phyloP scores from a whole-genome alignment of 139 green algal species.

The Chlamydomonas asymmetrica region DNA sequence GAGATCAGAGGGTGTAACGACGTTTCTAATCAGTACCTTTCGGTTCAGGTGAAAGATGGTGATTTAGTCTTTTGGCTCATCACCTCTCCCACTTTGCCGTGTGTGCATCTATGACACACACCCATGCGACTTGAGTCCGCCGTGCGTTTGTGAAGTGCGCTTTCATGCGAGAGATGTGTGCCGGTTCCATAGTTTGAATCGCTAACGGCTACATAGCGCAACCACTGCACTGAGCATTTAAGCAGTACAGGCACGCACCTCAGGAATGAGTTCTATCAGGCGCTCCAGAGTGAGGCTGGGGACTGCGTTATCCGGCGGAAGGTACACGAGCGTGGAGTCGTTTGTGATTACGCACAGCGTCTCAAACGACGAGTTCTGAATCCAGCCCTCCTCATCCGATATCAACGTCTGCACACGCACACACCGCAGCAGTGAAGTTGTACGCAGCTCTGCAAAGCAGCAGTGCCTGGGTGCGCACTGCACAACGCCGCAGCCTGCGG shows the following conservation, averaged over 20 bases:
- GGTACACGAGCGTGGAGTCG: constrained; percentile 61
- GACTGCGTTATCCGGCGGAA: constrained; percentile 48
- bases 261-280: constrained; percentile 66
- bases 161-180: no score
- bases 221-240: no score
- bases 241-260: constrained; percentile 37
- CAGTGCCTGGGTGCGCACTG: neutral
- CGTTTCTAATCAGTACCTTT: constrained; percentile 31
- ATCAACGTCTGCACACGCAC: constrained; percentile 60
- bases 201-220: no score
- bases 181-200: no score
- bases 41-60: constrained; percentile 49
- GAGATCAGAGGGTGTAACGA: constrained; percentile 28
- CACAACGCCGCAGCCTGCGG: no score
- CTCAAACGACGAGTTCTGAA: constrained; percentile 68
- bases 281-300: constrained; percentile 58
- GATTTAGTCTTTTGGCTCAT: constrained; percentile 26
- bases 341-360: constrained; percentile 77
- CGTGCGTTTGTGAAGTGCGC: no score
- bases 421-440: neutral
- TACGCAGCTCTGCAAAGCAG: neutral
- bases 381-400: constrained; percentile 65
- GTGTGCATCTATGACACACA: no score
- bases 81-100: no score
- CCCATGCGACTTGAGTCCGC: no score